Evolutionary conservation across 192 early-diverging fungal genomes (phyloP).

Genomic region (Coemansia sp.): DNA sequence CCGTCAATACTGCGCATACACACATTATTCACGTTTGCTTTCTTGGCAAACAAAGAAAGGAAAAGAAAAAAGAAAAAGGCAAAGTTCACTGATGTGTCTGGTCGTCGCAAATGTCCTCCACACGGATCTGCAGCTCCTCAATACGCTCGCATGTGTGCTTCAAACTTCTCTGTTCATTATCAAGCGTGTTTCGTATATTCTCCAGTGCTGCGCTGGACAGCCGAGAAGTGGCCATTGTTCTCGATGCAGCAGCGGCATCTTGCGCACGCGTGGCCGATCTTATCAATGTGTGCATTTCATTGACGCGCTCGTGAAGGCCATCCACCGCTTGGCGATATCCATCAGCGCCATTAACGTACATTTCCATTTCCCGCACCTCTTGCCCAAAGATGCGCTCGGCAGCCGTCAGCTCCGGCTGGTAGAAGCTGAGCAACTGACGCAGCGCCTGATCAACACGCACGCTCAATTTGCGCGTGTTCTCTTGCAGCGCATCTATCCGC

Average conservation of each 20-base stretch:
- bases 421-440: conserved; percentile 61
- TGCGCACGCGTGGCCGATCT: conserved; percentile 15
- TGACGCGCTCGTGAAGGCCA: conserved; percentile 30
- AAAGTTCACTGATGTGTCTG: background rate
- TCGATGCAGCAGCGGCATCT: conserved; percentile 11
- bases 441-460: conserved; percentile 62
- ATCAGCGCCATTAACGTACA: conserved; percentile 25
- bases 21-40: background rate
- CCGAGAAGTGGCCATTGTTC: conserved; percentile 3
- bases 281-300: conserved; percentile 22
- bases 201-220: conserved; percentile 19
- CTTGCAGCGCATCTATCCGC: conserved; percentile 47
- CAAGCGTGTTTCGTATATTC: conserved; percentile 22
- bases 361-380: conserved; percentile 33
- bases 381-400: conserved; percentile 53
- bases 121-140: conserved; percentile 24
- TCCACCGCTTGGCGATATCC: conserved; percentile 27
- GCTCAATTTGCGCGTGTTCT: conserved; percentile 42
- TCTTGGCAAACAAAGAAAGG: background rate
- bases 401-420: conserved; percentile 62
- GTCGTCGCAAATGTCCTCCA: conserved; percentile 15
- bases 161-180: conserved; percentile 25
- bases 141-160: conserved; percentile 37
- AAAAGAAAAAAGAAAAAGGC: background rate
- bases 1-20: background rate